Evolutionary conservation across 257 asterid genomes (phyloP).

Genomic region (Solanum microdontum): DNA sequence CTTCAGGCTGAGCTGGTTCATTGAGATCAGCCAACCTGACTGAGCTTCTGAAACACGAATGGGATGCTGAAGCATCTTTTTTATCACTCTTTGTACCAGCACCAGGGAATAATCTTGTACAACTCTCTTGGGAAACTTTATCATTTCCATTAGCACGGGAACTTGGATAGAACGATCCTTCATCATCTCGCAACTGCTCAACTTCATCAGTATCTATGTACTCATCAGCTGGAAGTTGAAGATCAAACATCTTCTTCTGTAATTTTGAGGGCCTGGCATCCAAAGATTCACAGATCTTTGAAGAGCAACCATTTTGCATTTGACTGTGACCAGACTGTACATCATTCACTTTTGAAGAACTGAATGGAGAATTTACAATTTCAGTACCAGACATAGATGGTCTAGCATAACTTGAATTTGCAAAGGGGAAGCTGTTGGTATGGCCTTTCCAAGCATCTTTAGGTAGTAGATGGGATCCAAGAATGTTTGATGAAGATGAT

Average conservation of each 20-base stretch:
- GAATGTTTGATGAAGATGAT: slow-evolving; percentile 62
- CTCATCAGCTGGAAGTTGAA: slow-evolving; percentile 86
- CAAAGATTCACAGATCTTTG: slow-evolving; percentile 38
- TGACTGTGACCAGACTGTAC: slow-evolving; percentile 24
- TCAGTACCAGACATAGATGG: slow-evolving; percentile 45
- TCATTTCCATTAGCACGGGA: slow-evolving; percentile 20
- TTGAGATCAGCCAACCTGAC: slow-evolving; percentile 69
- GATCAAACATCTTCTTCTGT: slow-evolving; percentile 79
- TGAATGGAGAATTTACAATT: slow-evolving; percentile 52
- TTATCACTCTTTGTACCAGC: slow-evolving; percentile 10
- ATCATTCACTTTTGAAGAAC: slow-evolving; percentile 46
- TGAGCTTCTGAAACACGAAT: slow-evolving; percentile 27
- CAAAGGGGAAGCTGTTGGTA: slow-evolving; percentile 34
- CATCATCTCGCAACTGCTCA: slow-evolving; percentile 21
- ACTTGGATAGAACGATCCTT: slow-evolving; percentile 18
- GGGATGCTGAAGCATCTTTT: slow-evolving; percentile 32
- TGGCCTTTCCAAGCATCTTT: slow-evolving; percentile 74
- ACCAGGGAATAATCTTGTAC: slow-evolving; percentile 12
- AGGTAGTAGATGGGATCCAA: slow-evolving; percentile 50
- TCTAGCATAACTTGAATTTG: slow-evolving; percentile 40
- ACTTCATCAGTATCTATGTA: slow-evolving; percentile 57
- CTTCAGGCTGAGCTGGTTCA: slow-evolving; percentile 67
- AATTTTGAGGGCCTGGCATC: slow-evolving; percentile 71
- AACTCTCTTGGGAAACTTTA: slow-evolving; percentile 12
- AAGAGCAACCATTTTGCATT: slow-evolving; percentile 31